Evolutionary conservation across 176 grass and related monocot genomes (phyloP).

Genomic region (Alopecurus myosuroides): DNA sequence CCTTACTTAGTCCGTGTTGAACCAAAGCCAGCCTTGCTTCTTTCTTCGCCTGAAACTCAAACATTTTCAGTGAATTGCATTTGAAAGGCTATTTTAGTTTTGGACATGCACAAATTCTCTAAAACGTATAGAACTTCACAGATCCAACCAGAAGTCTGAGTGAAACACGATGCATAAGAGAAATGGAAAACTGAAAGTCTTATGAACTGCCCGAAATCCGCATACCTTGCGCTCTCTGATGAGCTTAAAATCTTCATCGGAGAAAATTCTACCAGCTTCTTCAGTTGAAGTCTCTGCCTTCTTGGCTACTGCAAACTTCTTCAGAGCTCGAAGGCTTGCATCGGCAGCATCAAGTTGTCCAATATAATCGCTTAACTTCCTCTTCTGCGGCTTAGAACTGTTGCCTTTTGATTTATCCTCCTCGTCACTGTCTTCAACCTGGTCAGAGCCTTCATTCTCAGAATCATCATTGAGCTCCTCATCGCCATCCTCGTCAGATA

Average conservation of each 20-base stretch:
- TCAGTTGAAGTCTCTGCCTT: constrained; percentile 22
- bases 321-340: constrained; percentile 79
- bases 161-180: not conserved
- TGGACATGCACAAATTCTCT: not conserved
- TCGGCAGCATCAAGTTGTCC: constrained; percentile 59
- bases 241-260: constrained; percentile 83
- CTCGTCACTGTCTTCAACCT: constrained; percentile 28
- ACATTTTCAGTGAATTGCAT: not conserved
- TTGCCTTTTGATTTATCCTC: constrained; percentile 43
- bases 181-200: not conserved
- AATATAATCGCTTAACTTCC: constrained; percentile 68
- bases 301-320: constrained; percentile 62
- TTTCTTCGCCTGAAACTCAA: constrained; percentile 67
- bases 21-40: constrained; percentile 58
- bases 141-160: not conserved
- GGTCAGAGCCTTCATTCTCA: constrained; percentile 25
- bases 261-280: constrained; percentile 73
- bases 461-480: constrained; percentile 23
- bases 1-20: constrained; percentile 55
- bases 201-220: not conserved
- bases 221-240: constrained; percentile 91
- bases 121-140: not conserved
- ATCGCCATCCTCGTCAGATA: constrained; percentile 35
- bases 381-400: constrained; percentile 45
- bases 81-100: not conserved